Evolutionary conservation across 2,329 filamentous ascomycete genomes (phyloP).

Genomic region (Teratosphaeria zuluensis): DNA sequence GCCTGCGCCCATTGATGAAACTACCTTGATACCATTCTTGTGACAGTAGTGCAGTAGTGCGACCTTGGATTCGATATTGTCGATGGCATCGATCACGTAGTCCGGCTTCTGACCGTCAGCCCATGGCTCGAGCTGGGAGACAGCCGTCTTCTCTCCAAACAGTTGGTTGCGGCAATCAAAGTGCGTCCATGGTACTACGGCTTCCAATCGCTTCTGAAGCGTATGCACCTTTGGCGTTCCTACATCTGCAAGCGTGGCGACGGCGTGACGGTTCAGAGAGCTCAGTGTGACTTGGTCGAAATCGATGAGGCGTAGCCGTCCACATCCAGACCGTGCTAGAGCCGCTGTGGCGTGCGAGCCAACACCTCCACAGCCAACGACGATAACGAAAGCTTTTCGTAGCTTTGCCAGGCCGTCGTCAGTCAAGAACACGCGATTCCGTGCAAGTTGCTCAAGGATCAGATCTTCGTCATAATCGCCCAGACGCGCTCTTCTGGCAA

Average conservation of each 20-base stretch:
- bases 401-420: conserved; percentile 72
- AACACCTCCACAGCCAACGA: conserved; percentile 90
- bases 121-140: conserved; percentile 59
- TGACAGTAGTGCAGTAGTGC: conserved; percentile 81
- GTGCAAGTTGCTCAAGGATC: conserved; percentile 85
- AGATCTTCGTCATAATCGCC: conserved; percentile 66
- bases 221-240: conserved; percentile 86
- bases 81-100: conserved; percentile 93
- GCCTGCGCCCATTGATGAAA: conserved; percentile 92
- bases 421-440: conserved; percentile 83
- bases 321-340: conserved; percentile 78
- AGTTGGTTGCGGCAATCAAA: conserved; percentile 83
- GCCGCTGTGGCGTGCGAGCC: conserved; percentile 85
- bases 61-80: conserved; percentile 97
- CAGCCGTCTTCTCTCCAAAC: conserved; percentile 60
- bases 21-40: conserved; percentile 65
- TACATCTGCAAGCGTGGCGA: conserved; percentile 88
- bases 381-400: conserved; percentile 70
- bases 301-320: conserved; percentile 80
- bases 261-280: conserved; percentile 88
- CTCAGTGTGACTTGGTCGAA: conserved; percentile 97
- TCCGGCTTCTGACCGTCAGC: conserved; percentile 55
- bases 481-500: conserved; percentile 50
- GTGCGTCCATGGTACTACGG: conserved; percentile 82
- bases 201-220: conserved; percentile 67